These are phyloP conservation scores for Salvia sclarea DNA, from an alignment of 305 asterid species.

Conservation along the genomic window DNA sequence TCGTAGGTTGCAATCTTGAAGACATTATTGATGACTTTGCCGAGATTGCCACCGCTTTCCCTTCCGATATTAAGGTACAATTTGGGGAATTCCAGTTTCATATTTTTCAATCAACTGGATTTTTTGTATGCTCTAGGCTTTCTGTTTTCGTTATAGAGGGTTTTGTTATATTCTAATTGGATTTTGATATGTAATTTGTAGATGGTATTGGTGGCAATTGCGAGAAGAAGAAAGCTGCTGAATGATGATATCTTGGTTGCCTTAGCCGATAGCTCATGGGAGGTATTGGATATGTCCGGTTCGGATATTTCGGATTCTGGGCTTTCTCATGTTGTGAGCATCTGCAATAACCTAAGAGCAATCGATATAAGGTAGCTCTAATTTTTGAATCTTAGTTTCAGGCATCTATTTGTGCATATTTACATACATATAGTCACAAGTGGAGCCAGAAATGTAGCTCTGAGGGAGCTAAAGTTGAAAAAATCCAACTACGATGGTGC, in stretches of 20 bases:
- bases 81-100: background rate
- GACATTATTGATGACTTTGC: slow-evolving; percentile 77
- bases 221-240: slow-evolving; percentile 76
- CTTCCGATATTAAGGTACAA: slow-evolving; percentile 66
- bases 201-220: slow-evolving; percentile 81
- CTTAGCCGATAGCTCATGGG: slow-evolving; percentile 81
- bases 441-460: too few species aligned
- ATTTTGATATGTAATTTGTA: slow-evolving; percentile 31
- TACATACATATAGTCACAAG: too few species aligned
- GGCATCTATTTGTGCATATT: background rate
- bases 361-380: slow-evolving; percentile 73
- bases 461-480: too few species aligned
- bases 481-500: too few species aligned
- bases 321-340: slow-evolving; percentile 50
- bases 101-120: background rate
- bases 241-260: slow-evolving; percentile 65
- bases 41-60: slow-evolving; percentile 58
- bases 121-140: background rate
- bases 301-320: slow-evolving; percentile 81
- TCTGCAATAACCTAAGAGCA: slow-evolving; percentile 60
- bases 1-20: slow-evolving; percentile 78
- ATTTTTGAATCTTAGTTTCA: slow-evolving; percentile 11
- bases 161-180: background rate
- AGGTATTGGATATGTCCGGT: slow-evolving; percentile 72
- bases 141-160: background rate